Evolutionary conservation across 208 protist species (phyloP), one percentile per base, ranked within the genome.

Genomic region (Trypanosoma melophagium): DNA sequence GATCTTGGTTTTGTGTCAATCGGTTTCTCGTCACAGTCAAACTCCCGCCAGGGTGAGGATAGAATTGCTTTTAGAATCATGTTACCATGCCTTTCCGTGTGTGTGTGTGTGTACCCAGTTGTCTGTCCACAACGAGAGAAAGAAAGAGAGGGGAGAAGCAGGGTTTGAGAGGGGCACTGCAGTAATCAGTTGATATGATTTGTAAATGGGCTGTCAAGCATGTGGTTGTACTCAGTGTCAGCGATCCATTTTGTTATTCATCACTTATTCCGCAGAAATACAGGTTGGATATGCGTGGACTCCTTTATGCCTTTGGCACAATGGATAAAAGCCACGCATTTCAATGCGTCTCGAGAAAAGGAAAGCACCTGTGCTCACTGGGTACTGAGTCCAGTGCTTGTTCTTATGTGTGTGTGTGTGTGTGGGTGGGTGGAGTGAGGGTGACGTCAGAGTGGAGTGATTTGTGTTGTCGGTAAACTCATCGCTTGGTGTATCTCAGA

Each of bases 1-100:
- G 81, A 90, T 90, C 84, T 90, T 90, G 84, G 84, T 85, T 79
- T 66, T 80, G 49, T 65, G 58, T 81, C 79, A 87, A 81, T 82
- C 63, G 71, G 50, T 14, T 77, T 84, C 73, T 90, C 84, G 84
- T 87, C 84, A 86, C 56, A 60, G 49, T 59, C 44, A 50, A 54
- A 57, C 54, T 87, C 76, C 66, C 73, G 66, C 76, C 81, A 87
- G 71, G 75, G 79, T 85, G 50, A 73, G 42, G 75, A 81, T 78
- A 75, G 41, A 80, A 79, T 77, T 71, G 71, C 65, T 38, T 38
- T 53, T 78, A 54, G 68, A 81, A 84, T 76, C 73, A 80, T n/a
- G n/a, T n/a, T n/a, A n/a, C n/a, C n/a, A n/a, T n/a, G n/a, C n/a
- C n/a, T n/a, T 71, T n/a, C 12, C 69, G 40, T 5, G 40, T 5